Conservation (phyloP, 768 basidiomycete genomes). For the Lyophyllum decastes region DNA sequence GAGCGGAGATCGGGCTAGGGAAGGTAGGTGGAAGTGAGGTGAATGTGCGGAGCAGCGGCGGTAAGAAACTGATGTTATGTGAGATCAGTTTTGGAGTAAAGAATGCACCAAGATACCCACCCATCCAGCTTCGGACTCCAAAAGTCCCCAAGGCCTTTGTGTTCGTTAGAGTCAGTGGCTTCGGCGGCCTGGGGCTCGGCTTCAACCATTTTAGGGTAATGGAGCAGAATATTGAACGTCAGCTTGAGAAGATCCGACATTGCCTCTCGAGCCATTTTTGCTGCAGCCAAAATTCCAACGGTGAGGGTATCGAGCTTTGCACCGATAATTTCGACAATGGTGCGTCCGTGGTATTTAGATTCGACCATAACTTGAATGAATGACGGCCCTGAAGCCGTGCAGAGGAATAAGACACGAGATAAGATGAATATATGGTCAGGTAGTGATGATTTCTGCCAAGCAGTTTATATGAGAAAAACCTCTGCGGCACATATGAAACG, state of each 20-base stretch:
- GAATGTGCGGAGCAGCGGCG: conserved; percentile 72
- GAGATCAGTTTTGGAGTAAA: neutral
- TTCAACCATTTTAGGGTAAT: conserved; percentile 71
- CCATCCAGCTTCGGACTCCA: conserved; percentile 76
- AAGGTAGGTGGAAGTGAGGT: conserved; percentile 62
- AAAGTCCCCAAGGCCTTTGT: conserved; percentile 66
- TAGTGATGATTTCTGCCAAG: conserved; percentile 54
- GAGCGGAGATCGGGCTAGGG: conserved; percentile 65
- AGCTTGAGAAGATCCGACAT: conserved; percentile 85
- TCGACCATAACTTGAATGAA: conserved; percentile 68
- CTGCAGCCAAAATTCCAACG: conserved; percentile 46
- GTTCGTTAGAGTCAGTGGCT: conserved; percentile 25
- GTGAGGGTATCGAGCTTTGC: conserved; percentile 61
- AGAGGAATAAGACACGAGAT: conserved; percentile 76
- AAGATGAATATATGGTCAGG: conserved; percentile 73
- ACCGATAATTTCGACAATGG: conserved; percentile 63
- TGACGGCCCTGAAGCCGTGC: conserved; percentile 53
- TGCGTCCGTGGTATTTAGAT: conserved; percentile 53
- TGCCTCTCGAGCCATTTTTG: conserved; percentile 66
- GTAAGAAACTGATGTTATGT: conserved; percentile 53
- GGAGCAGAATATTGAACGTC: conserved; percentile 75
- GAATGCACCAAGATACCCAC: conserved; percentile 40
- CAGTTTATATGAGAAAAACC: conserved; percentile 10
- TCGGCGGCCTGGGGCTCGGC: conserved; percentile 45
- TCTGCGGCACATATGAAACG: conserved; percentile 17